Conservation (phyloP, 1,284 basidiomycete species). For the Puccinia polysora region DNA sequence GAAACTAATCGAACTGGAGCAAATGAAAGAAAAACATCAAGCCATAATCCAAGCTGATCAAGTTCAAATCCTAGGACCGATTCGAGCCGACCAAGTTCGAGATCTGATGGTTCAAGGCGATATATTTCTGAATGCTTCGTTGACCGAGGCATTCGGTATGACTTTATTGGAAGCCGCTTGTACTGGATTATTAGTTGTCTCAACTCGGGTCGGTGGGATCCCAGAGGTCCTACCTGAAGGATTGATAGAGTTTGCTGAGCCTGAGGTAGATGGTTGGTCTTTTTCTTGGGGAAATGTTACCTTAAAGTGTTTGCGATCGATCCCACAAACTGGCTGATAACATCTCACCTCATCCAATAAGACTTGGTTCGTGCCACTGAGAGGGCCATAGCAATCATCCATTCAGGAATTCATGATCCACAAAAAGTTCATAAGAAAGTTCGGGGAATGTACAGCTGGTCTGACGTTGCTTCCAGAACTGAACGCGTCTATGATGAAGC, state of each 20-base stretch:
- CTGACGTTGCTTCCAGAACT: constrained; percentile 70
- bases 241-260: constrained; percentile 88
- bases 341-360: constrained; percentile 52
- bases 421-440: constrained; percentile 70
- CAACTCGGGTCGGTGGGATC: constrained; percentile 88
- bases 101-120: constrained; percentile 74
- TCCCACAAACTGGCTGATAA: too few species aligned
- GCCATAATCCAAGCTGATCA: constrained; percentile 70
- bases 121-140: constrained; percentile 89
- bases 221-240: constrained; percentile 89
- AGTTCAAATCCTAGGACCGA: constrained; percentile 77
- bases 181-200: constrained; percentile 87
- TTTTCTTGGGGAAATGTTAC: too few species aligned
- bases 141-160: constrained; percentile 96
- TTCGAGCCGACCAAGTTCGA: constrained; percentile 74
- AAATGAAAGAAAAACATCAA: constrained; percentile 82
- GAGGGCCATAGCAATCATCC: constrained; percentile 70
- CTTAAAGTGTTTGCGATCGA: too few species aligned
- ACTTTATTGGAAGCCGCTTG: constrained; percentile 93
- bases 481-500: constrained; percentile 75
- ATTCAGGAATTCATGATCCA: constrained; percentile 69
- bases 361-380: constrained; percentile 79
- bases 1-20: constrained; percentile 87
- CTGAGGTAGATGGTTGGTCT: constrained; percentile 68
- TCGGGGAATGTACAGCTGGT: constrained; percentile 81